A percentile compares a stretch with the other conserved stretches of the same genome.
phyloP scores from a whole-genome alignment of 768 basidiomycete genomes.

The Lactarius deliciosus region DNA sequence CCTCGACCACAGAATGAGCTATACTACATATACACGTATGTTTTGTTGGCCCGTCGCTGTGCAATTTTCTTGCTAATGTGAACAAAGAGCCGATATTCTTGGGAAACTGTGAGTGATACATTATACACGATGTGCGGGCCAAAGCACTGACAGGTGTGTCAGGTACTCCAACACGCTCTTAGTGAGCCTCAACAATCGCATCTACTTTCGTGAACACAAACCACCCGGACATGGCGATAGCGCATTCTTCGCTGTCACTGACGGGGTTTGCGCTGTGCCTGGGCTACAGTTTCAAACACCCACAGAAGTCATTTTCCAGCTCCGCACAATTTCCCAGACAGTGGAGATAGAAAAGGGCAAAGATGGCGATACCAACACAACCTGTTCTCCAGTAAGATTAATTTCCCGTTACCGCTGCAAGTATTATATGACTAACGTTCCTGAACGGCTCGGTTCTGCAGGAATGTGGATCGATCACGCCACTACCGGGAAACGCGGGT shows the following conservation, averaged over 20 bases:
- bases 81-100: neutral
- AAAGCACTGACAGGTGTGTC: neutral
- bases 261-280: neutral
- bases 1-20: neutral
- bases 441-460: neutral
- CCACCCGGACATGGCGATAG: neutral
- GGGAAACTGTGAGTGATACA: neutral
- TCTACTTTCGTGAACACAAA: neutral
- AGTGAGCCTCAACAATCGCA: conserved; percentile 1
- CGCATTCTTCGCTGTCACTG: too few species aligned
- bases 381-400: neutral
- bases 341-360: neutral
- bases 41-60: neutral
- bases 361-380: neutral
- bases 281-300: neutral
- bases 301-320: neutral
- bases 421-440: neutral
- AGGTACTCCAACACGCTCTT: neutral
- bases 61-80: neutral
- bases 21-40: neutral
- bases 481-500: too few species aligned
- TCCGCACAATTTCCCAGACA: neutral
- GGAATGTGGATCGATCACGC: too few species aligned
- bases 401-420: neutral
- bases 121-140: neutral